Conservation (phyloP, 164 flowering plant species). For the Litsea cubeba region DNA sequence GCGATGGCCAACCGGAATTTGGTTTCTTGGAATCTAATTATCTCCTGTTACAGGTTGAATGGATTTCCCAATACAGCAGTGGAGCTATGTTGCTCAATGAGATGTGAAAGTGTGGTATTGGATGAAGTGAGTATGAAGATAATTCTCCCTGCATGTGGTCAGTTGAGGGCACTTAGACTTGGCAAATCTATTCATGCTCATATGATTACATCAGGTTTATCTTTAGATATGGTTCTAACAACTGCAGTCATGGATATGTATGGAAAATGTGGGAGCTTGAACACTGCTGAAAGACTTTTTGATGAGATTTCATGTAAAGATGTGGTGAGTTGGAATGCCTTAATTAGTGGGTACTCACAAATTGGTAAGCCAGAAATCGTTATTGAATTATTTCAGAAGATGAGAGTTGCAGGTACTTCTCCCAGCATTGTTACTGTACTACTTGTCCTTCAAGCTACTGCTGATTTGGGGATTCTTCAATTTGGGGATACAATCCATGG, state of each 20-base stretch:
- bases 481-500: slow-evolving; percentile 13
- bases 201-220: slow-evolving; percentile 6
- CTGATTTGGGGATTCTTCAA: slow-evolving; percentile 7
- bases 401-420: slow-evolving; percentile 3
- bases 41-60: slow-evolving; percentile 7
- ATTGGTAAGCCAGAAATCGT: slow-evolving; percentile 6
- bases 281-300: slow-evolving; percentile 11
- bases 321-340: slow-evolving; percentile 18
- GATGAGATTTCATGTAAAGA: slow-evolving; percentile 10
- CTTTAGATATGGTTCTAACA: slow-evolving; percentile 1
- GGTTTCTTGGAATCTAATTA: slow-evolving; percentile 13
- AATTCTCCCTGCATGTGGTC: slow-evolving; percentile 16
- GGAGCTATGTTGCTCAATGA: slow-evolving; percentile 17
- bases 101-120: slow-evolving; percentile 1
- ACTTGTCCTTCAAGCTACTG: slow-evolving; percentile 18
- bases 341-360: slow-evolving; percentile 16
- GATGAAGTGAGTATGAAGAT: too few relatives aligned
- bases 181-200: slow-evolving; percentile 19
- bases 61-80: slow-evolving; percentile 10
- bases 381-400: slow-evolving; percentile 7
- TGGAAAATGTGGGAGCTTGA: slow-evolving; percentile 35
- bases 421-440: slow-evolving; percentile 12
- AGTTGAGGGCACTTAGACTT: slow-evolving; percentile 1
- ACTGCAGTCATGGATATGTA: slow-evolving; percentile 36
- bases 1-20: slow-evolving; percentile 12